These are phyloP conservation scores for Rhodotorula sp. DNA, from an alignment of 1,284 basidiomycete genomes.

Conservation along the genomic window DNA sequence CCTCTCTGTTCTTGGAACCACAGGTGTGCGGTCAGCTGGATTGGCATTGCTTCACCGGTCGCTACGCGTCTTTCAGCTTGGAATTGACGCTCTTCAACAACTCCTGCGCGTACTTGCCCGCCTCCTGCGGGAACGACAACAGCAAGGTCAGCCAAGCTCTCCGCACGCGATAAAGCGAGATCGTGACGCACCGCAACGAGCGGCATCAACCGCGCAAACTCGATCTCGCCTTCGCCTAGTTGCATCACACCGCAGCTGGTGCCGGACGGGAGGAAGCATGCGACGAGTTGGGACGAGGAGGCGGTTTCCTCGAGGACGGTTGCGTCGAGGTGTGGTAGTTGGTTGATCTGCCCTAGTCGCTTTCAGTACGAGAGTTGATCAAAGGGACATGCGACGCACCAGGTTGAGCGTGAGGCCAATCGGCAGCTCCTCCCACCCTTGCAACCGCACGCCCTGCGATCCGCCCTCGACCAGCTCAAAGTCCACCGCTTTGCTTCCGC, in stretches of 20 bases:
- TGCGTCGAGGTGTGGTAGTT: conserved; percentile 36
- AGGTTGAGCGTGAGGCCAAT: conserved; percentile 34
- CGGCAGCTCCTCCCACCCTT: conserved; percentile 34
- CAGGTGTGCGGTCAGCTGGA: no score
- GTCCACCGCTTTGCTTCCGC: conserved; percentile 34
- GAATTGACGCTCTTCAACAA: conserved; percentile 23
- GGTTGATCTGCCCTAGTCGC: conserved; percentile 41
- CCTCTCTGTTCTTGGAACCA: no score
- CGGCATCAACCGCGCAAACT: conserved; percentile 18
- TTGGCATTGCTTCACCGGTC: background rate
- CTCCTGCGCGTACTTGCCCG: conserved; percentile 22
- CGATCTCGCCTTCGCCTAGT: conserved; percentile 39
- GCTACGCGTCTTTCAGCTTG: conserved; percentile 32
- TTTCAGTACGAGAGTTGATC: accelerated
- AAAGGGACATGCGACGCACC: conserved; percentile 25
- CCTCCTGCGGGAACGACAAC: conserved; percentile 9
- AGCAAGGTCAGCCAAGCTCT: background rate
- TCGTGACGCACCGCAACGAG: conserved; percentile 20
- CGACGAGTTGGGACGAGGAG: conserved; percentile 19
- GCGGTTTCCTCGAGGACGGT: conserved; percentile 34
- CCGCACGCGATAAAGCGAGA: background rate
- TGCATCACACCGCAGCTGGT: conserved; percentile 29
- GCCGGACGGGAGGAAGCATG: conserved; percentile 15
- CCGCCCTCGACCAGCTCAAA: conserved; percentile 38
- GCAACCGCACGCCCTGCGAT: conserved; percentile 25